Percentiles rank a stretch among this genome's conserved stretches.
phyloP scores from a whole-genome alignment of 148 eudicot genomes.

The Amaranthus palmeri region DNA sequence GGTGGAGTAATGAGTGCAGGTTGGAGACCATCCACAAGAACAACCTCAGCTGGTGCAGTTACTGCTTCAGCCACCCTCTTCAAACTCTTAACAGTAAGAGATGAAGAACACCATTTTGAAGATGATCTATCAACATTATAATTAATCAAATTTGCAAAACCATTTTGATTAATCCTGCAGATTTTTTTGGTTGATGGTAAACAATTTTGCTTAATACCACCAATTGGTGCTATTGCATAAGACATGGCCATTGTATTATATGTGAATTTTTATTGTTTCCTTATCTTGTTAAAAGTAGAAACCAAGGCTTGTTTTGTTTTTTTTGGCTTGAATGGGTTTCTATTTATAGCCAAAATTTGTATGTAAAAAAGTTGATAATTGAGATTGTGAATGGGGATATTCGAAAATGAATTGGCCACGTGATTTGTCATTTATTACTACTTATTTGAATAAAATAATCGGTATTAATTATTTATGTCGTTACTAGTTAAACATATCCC shows the following conservation, averaged over 20 bases:
- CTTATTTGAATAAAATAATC: too few relatives aligned
- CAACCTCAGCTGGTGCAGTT: background rate
- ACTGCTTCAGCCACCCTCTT: background rate
- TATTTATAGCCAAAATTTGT: background rate
- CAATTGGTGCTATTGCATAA: background rate
- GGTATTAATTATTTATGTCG: too few relatives aligned
- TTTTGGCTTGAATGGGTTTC: background rate
- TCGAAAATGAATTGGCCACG: too few relatives aligned
- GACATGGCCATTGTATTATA: background rate
- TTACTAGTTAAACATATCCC: too few relatives aligned
- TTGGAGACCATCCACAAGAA: slow-evolving; percentile 2
- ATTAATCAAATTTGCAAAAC: background rate
- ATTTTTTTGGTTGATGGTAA: background rate
- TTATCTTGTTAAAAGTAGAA: background rate
- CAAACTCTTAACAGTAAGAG: background rate
- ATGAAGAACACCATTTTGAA: background rate
- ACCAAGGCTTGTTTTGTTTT: background rate
- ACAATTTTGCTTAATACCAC: background rate
- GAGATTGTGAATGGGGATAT: too few relatives aligned
- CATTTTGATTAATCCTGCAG: background rate
- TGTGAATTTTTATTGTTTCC: background rate
- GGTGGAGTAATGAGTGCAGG: slow-evolving; percentile 4
- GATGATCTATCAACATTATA: background rate
- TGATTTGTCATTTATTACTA: too few relatives aligned
- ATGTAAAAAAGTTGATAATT: background rate